Base-by-base conservation (phyloP, 306 rosid species). In the Vachellia pachyceras region DNA sequence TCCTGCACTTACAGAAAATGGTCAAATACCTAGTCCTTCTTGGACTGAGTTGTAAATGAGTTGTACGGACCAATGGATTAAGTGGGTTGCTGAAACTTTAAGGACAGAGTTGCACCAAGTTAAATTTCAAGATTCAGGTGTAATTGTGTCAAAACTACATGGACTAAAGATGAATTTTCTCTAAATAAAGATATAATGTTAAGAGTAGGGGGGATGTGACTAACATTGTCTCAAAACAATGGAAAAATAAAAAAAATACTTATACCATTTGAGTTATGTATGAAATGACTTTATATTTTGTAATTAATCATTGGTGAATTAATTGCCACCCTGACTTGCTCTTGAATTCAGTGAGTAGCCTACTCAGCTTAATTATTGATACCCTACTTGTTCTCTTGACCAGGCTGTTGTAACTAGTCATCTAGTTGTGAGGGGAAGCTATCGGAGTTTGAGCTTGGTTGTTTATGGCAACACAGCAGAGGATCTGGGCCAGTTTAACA, bases 381-480 rank as follows among this genome's bases (percentile, higher is more conserved):
- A 69, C 39, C 55, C 49, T 52, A 29, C 23, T 78, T 63, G 41
- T 79, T 79, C 61, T 87, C 72, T 70, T 83, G 78, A 83, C 82
- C 90, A 93, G 98, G 98, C 97, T 83, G 90, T 96, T 85, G 97
- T 96, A 68, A 90, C 98, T 65, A 93, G 88, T 84, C 99, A 96
- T 87, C 88, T 96, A 82, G 94, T 96, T 87, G 99, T 96, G 44
- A 88, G 99, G 84, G 99, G 98, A 50, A 96, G 98, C 85, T 96
- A 93, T 81, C 97, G 99, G 81, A 93, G 99, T 86, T 87, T 96
- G 84, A 96, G 94, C 83, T 85, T 96, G 88, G 94, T 93, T 78
- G 89, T 93, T 81, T 96, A 96, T 84, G 99, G 98, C 77, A 93
- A 96, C 85, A 96, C 98, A 9, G 97, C 98, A 7, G 99, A 92